Percentiles rank a stretch among this genome's conserved stretches.
Evolutionary conservation across 306 rosid genomes (phyloP).

Genomic region (Vachellia pachyceras): DNA sequence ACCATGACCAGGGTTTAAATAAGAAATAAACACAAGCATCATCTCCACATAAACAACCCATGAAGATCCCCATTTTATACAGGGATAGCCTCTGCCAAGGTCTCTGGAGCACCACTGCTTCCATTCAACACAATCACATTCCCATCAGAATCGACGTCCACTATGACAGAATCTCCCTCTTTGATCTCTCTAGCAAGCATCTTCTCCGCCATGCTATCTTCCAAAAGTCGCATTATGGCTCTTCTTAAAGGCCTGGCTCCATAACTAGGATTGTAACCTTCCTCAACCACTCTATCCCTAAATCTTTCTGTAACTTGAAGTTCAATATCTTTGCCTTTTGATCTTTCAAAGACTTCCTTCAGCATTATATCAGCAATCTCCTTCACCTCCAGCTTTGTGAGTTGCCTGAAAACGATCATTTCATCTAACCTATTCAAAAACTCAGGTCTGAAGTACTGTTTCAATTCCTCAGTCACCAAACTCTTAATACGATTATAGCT

Average conservation of each 20-base stretch:
- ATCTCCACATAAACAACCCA: constrained; percentile 37
- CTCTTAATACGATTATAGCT: constrained; percentile 92
- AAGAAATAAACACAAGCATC: constrained; percentile 38
- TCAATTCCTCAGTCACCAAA: constrained; percentile 92
- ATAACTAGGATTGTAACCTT: constrained; percentile 94
- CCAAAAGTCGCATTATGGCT: constrained; percentile 97
- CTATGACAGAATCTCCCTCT: constrained; percentile 93
- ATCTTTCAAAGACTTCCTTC: constrained; percentile 85
- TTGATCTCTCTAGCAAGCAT: constrained; percentile 96
- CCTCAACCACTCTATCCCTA: constrained; percentile 91
- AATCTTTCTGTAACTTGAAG: constrained; percentile 96
- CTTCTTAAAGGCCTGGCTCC: constrained; percentile 98
- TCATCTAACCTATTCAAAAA: constrained; percentile 92
- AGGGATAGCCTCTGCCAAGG: constrained; percentile 68
- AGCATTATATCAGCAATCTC: constrained; percentile 95
- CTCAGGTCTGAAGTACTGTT: constrained; percentile 94
- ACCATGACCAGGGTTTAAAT: constrained; percentile 36
- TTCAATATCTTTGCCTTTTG: constrained; percentile 77
- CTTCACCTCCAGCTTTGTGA: constrained; percentile 94
- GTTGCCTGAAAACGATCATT: constrained; percentile 96
- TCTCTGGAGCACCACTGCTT: constrained; percentile 71
- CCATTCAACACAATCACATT: constrained; percentile 92
- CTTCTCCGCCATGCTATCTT: constrained; percentile 99
- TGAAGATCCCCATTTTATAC: constrained; percentile 44
- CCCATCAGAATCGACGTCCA: constrained; percentile 89